A percentile compares a stretch with the other conserved stretches of the same genome.
phyloP scores from a whole-genome alignment of 2,329 filamentous ascomycete species.

The Microcyclospora tardicrescens region DNA sequence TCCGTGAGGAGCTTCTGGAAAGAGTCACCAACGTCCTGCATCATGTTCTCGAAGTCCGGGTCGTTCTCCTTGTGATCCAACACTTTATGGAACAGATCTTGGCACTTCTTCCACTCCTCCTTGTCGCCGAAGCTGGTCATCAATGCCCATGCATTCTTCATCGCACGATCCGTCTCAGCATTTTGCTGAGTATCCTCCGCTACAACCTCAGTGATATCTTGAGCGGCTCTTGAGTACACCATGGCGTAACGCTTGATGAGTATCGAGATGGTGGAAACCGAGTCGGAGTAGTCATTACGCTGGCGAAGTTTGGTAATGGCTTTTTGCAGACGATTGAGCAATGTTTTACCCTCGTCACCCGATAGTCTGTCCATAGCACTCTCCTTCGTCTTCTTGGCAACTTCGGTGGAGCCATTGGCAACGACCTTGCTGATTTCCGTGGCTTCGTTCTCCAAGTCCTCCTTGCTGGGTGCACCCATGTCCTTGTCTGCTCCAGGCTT shows the following conservation, averaged over 20 bases:
- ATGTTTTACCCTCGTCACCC: conserved; percentile 57
- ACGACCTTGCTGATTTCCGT: conserved; percentile 34
- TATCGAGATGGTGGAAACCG: conserved; percentile 63
- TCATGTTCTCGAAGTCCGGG: conserved; percentile 67
- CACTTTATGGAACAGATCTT: conserved; percentile 55
- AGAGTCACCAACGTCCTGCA: conserved; percentile 58
- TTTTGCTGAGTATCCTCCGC: conserved; percentile 64
- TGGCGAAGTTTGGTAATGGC: conserved; percentile 61
- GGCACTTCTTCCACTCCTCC: conserved; percentile 62
- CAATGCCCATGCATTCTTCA: conserved; percentile 69
- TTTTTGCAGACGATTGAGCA: conserved; percentile 64
- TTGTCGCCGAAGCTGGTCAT: conserved; percentile 66
- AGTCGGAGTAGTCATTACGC: conserved; percentile 71
- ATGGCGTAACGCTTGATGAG: conserved; percentile 68
- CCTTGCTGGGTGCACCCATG: conserved; percentile 38
- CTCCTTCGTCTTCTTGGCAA: conserved; percentile 46
- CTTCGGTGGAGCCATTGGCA: conserved; percentile 31
- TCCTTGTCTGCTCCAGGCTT: conserved; percentile 38
- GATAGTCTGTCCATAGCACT: conserved; percentile 63
- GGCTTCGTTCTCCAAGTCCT: conserved; percentile 46
- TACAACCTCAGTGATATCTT: conserved; percentile 52
- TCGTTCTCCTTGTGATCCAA: conserved; percentile 63
- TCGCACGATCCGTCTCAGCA: conserved; percentile 57
- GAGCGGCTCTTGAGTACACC: conserved; percentile 60
- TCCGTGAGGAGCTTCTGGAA: conserved; percentile 74